Conservation (phyloP, 345 rosid genomes). For the Excoecaria agallocha region DNA sequence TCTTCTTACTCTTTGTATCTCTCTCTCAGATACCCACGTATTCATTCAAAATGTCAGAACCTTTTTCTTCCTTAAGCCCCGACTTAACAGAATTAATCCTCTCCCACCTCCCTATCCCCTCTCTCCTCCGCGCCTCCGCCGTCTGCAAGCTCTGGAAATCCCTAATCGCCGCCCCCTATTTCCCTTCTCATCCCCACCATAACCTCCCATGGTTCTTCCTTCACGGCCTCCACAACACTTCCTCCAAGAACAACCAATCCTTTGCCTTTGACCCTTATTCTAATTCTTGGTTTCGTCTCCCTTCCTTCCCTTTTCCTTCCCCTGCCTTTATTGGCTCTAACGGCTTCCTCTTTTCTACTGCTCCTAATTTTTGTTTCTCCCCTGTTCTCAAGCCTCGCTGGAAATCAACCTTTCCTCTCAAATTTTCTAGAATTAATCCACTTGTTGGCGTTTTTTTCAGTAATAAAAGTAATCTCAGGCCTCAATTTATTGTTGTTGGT, state of each 20-base stretch:
- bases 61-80: constrained; percentile 45
- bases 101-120: constrained; percentile 66
- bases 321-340: constrained; percentile 45
- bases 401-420: constrained; percentile 53
- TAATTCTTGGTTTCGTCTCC: constrained; percentile 65
- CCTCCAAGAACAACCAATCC: constrained; percentile 68
- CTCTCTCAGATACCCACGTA: not conserved
- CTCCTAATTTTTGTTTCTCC: constrained; percentile 60
- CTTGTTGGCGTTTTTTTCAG: constrained; percentile 48
- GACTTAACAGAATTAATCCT: constrained; percentile 62
- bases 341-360: constrained; percentile 70
- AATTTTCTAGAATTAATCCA: constrained; percentile 56
- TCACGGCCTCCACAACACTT: constrained; percentile 82
- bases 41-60: constrained; percentile 15
- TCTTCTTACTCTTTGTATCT: not conserved
- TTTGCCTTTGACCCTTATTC: constrained; percentile 82
- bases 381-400: constrained; percentile 49
- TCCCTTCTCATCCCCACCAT: constrained; percentile 25
- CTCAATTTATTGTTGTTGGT: constrained; percentile 60
- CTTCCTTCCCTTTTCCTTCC: constrained; percentile 37
- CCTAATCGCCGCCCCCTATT: constrained; percentile 41
- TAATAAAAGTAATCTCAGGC: not conserved
- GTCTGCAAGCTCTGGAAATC: constrained; percentile 69
- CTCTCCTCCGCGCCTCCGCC: constrained; percentile 67
- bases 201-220: constrained; percentile 81